phyloP scores from a whole-genome alignment of 1,284 basidiomycete species.

The Naganishia sp. region DNA sequence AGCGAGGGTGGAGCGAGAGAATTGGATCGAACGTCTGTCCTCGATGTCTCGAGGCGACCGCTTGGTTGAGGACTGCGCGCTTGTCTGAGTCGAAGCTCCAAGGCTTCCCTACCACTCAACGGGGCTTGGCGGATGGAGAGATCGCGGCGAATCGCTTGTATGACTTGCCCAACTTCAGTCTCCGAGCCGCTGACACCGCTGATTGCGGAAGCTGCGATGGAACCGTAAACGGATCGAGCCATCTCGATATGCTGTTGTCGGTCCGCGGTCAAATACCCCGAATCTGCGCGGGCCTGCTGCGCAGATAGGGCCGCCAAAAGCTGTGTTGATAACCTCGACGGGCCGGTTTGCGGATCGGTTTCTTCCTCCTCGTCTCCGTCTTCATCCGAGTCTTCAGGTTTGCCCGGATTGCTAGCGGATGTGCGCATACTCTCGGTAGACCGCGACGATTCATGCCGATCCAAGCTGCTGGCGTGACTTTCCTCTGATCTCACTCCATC shows the following conservation, averaged over 20 bases:
- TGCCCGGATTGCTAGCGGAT: neutral
- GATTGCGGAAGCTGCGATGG: conserved; percentile 13
- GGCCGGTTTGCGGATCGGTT: neutral
- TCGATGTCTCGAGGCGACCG: neutral
- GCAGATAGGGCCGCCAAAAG: neutral
- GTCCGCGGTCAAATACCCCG: no score
- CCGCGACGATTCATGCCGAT: conserved; percentile 12
- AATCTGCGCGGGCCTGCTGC: neutral
- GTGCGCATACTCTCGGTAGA: conserved; percentile 21
- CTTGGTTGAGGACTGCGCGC: conserved; percentile 4
- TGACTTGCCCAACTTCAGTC: conserved; percentile 29
- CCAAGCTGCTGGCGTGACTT: conserved; percentile 37
- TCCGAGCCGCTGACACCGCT: conserved; percentile 27
- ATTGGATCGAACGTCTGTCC: neutral
- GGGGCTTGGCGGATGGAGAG: conserved; percentile 24
- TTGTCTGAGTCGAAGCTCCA: conserved; percentile 5
- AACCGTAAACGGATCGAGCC: conserved; percentile 17
- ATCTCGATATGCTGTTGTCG: conserved; percentile 11
- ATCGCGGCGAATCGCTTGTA: conserved; percentile 30
- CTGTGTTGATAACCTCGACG: neutral
- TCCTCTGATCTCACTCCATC: conserved; percentile 26
- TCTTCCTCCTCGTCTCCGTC: conserved; percentile 8
- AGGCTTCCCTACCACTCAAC: conserved; percentile 1
- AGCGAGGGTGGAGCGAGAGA: conserved; percentile 9
- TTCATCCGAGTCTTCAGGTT: neutral